These are phyloP conservation scores for Epichloe amarillans DNA, from an alignment of 2,329 filamentous ascomycete genomes.

Conservation along the genomic window DNA sequence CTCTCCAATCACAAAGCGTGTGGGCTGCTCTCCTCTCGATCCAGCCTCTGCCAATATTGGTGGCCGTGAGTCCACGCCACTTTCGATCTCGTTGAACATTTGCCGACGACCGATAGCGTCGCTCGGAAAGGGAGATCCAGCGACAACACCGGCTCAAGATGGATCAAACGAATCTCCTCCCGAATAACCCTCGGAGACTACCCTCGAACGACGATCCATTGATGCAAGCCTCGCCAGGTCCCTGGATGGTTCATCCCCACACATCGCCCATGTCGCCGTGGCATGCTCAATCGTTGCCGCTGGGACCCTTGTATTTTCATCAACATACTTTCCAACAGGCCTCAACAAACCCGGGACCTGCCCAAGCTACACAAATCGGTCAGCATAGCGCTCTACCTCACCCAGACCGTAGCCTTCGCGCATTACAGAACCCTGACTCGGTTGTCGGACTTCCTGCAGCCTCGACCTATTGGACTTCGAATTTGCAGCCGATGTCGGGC, in stretches of 20 bases:
- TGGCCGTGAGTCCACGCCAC: neutral
- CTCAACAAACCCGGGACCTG: neutral
- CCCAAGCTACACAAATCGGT: neutral
- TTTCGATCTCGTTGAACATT: neutral
- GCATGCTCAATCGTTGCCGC: slow-evolving; percentile 8
- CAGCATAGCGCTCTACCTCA: slow-evolving; percentile 5
- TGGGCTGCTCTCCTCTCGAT: neutral
- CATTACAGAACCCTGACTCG: neutral
- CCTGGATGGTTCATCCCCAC: slow-evolving; percentile 15
- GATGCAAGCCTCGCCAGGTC: slow-evolving; percentile 11
- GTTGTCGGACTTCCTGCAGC: neutral
- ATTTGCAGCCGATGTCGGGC: neutral
- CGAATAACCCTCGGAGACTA: slow-evolving; percentile 11
- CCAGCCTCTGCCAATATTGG: neutral
- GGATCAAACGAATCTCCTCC: slow-evolving; percentile 16
- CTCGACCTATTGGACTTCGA: neutral
- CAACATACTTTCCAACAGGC: neutral
- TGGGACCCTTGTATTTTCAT: neutral
- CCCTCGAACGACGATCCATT: slow-evolving; percentile 16
- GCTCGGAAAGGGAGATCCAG: neutral
- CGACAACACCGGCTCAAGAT: slow-evolving; percentile 8
- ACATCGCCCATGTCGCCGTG: slow-evolving; percentile 11
- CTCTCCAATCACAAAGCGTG: neutral
- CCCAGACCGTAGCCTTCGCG: slow-evolving; percentile 2
- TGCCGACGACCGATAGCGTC: neutral